These are phyloP conservation scores for Spergularia azorica DNA, from an alignment of 179 eudicot species.

Conservation along the genomic window DNA sequence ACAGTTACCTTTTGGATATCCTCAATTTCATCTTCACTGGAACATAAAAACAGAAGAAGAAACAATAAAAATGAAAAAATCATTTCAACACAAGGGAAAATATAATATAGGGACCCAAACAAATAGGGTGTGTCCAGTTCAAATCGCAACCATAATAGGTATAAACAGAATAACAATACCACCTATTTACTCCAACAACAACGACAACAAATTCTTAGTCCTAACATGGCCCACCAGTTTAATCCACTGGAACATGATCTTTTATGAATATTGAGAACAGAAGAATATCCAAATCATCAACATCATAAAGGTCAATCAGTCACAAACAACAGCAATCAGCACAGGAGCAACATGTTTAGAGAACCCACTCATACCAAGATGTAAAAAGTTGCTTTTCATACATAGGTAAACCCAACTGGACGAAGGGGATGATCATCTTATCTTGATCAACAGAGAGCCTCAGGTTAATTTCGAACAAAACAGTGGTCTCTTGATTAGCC, in stretches of 20 bases:
- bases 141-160: slow-evolving; percentile 1
- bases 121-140: neutral
- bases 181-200: too few species aligned
- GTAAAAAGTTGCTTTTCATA: neutral
- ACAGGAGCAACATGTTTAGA: neutral
- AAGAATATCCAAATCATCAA: neutral
- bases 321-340: slow-evolving; percentile 11
- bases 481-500: neutral
- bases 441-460: neutral
- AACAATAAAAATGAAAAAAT: slow-evolving; percentile 12
- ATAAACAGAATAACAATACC: neutral
- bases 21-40: slow-evolving; percentile 96
- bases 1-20: slow-evolving; percentile 83
- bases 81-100: neutral
- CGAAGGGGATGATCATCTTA: neutral
- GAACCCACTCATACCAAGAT: neutral
- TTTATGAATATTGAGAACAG: neutral
- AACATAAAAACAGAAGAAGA: slow-evolving; percentile 16
- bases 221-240: neutral
- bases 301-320: neutral
- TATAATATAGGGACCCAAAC: neutral
- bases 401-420: neutral
- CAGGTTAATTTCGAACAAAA: neutral
- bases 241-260: neutral
- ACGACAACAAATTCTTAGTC: neutral